phyloP scores from a whole-genome alignment of 768 basidiomycete species.

The Obba rivulosa region DNA sequence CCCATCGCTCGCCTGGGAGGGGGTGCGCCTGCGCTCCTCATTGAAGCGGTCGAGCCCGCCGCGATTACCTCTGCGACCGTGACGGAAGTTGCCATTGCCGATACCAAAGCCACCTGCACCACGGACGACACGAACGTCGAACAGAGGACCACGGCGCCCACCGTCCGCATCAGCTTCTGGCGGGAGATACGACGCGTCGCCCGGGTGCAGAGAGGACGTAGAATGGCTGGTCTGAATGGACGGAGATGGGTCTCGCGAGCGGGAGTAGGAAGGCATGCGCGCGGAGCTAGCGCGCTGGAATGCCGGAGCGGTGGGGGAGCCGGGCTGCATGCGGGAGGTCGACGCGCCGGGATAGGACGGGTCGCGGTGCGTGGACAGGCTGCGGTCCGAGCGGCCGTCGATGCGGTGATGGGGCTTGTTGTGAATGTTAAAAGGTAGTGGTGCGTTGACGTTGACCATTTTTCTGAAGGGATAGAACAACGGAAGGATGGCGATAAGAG shows the following conservation, averaged over 20 bases:
- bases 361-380: constrained; percentile 25
- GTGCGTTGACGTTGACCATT: constrained; percentile 66
- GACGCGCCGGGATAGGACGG: constrained; percentile 13
- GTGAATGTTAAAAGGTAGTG: constrained; percentile 57
- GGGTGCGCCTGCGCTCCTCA: constrained; percentile 4
- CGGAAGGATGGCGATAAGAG: neutral
- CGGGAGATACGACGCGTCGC: constrained; percentile 24
- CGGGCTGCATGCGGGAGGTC: constrained; percentile 15
- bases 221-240: constrained; percentile 27
- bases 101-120: constrained; percentile 13
- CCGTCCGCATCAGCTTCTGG: constrained; percentile 22
- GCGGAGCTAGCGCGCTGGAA: neutral
- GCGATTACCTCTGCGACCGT: constrained; percentile 10
- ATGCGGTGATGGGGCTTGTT: constrained; percentile 27
- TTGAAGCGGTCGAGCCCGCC: constrained; percentile 16
- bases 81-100: constrained; percentile 7
- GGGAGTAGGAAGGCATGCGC: constrained; percentile 17
- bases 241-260: constrained; percentile 21
- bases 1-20: neutral
- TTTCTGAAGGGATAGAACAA: constrained; percentile 33
- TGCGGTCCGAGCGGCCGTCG: constrained; percentile 25
- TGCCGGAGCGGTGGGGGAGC: constrained; percentile 17
- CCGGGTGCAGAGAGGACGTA: constrained; percentile 25
- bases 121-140: constrained; percentile 26
- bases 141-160: constrained; percentile 15